Conservation (phyloP, 352 stramenopile genomes). For the Phytophthora lateralis region DNA sequence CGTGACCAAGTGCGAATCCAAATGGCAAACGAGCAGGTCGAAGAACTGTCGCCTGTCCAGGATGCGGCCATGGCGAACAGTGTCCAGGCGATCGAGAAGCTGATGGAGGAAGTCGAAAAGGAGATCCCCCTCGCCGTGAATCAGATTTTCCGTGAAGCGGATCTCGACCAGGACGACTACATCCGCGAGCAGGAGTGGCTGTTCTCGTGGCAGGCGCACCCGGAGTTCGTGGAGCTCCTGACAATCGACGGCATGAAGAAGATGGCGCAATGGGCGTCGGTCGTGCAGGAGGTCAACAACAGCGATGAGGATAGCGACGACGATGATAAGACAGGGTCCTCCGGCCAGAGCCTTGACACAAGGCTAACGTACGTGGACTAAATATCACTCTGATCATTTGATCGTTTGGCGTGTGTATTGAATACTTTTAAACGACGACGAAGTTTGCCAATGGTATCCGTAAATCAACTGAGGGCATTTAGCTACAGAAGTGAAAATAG, state of each 20-base stretch:
- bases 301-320: conserved; percentile 31
- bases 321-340: conserved; percentile 33
- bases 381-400: conserved; percentile 11
- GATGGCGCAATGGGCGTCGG: conserved; percentile 76
- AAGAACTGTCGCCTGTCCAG: conserved; percentile 38
- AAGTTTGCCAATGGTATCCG: too few species aligned
- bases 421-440: too few species aligned
- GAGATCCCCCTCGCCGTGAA: conserved; percentile 86
- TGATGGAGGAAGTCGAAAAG: conserved; percentile 83
- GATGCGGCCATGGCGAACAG: conserved; percentile 62
- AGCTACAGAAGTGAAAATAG: too few species aligned
- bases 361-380: conserved; percentile 66
- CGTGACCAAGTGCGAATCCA: conserved; percentile 75
- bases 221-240: conserved; percentile 84
- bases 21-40: conserved; percentile 51
- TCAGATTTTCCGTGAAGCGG: conserved; percentile 81
- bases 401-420: too few species aligned
- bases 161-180: conserved; percentile 79
- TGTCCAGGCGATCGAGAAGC: conserved; percentile 59
- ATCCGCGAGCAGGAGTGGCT: conserved; percentile 85
- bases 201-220: conserved; percentile 78
- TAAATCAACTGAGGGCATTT: too few species aligned
- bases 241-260: conserved; percentile 89
- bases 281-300: conserved; percentile 44
- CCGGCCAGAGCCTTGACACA: conserved; percentile 48